Base-by-base conservation (phyloP, 164 flowering plant genomes). In the Cinnamomum micranthum region DNA sequence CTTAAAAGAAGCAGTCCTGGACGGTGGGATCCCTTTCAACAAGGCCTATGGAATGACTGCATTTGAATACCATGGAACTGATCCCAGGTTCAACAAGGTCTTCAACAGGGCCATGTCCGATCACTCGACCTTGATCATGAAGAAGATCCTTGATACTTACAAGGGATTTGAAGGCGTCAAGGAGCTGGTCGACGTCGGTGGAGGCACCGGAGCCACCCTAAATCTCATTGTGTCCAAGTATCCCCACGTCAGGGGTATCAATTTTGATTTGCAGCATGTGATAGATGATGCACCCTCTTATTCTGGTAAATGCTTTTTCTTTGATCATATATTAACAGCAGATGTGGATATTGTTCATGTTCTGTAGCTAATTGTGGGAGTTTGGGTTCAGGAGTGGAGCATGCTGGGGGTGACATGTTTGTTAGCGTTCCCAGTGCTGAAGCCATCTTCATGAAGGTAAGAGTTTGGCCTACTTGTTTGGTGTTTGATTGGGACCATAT, bases 381-480 rank as follows among this genome's bases (percentile, higher is more conserved):
- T 25, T 15, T 33, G 23, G 69, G 23, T 23, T 50, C 60, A 75
- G 82, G 82, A 12, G 75, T 74, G 50, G 71, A 80, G 68, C 76
- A 85, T 69, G 77, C 79, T 67, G 81, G 80, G 23, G 86, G 86
- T 52, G 84, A 85, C 28, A 82, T 82, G 83, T 78, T 80, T 74
- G 50, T 1, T 1, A 55, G 77, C 35, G 76, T 83, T 50, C 86
- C 87, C 1, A 75, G 78, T 51, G 85, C 75, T 23, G 85, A 84
- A 17, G 85, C 85, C 68, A 77, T 82, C 50, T 82, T 85, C 76
- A 77, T 83, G 79, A 85, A 85, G 85, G 85, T 80, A 12, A 11
- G 47, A 41, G 47, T 41, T 41, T 41, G 47, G 47, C 47, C 9
- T 7, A 41, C 47, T 9, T 41, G 47, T 41, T 41, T 41, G 47